Percentiles rank a stretch among this genome's conserved stretches.
Evolutionary conservation across 805 yeast genomes (phyloP).

Genomic region (Yarrowia sp.): DNA sequence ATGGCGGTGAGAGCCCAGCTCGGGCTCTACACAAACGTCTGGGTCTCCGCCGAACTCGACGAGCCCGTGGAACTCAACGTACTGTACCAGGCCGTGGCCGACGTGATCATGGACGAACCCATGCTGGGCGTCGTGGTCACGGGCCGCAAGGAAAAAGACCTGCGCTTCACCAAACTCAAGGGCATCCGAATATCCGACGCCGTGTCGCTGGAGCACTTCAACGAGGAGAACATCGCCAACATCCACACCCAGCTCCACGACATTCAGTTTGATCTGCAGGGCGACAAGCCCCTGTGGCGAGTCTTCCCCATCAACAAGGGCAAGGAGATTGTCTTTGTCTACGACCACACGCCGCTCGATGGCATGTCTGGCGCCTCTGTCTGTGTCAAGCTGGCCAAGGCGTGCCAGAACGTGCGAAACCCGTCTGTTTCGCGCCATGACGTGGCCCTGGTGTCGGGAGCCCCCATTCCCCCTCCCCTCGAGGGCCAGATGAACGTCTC

Average conservation of each 20-base stretch:
- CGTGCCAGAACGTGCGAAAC: constrained; percentile 9
- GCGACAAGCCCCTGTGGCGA: constrained; percentile 43
- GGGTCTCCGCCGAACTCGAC: constrained; percentile 29
- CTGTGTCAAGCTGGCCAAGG: constrained; percentile 24
- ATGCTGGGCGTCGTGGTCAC: constrained; percentile 32
- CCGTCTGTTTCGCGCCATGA: constrained; percentile 22
- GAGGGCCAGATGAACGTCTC: constrained; percentile 36
- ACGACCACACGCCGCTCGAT: constrained; percentile 44
- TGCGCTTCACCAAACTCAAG: constrained; percentile 35
- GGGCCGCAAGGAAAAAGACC: constrained; percentile 24
- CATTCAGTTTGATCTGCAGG: constrained; percentile 27
- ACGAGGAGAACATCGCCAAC: constrained; percentile 27
- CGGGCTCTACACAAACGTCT: constrained; percentile 35
- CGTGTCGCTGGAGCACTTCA: constrained; percentile 21
- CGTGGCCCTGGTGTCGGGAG: constrained; percentile 27
- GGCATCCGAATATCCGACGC: constrained; percentile 30
- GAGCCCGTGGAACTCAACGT: constrained; percentile 22
- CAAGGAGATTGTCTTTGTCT: constrained; percentile 41
- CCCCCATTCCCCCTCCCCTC: constrained; percentile 25
- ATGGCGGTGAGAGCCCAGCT: constrained; percentile 36
- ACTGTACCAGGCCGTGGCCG: constrained; percentile 35
- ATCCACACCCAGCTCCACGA: constrained; percentile 28
- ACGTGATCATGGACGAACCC: constrained; percentile 35
- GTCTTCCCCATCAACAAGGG: constrained; percentile 40
- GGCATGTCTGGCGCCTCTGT: constrained; percentile 44